A percentile compares a stretch with the other conserved stretches of the same genome.
phyloP scores from a whole-genome alignment of 306 rosid genomes.

The Macrotyloma uniflorum region DNA sequence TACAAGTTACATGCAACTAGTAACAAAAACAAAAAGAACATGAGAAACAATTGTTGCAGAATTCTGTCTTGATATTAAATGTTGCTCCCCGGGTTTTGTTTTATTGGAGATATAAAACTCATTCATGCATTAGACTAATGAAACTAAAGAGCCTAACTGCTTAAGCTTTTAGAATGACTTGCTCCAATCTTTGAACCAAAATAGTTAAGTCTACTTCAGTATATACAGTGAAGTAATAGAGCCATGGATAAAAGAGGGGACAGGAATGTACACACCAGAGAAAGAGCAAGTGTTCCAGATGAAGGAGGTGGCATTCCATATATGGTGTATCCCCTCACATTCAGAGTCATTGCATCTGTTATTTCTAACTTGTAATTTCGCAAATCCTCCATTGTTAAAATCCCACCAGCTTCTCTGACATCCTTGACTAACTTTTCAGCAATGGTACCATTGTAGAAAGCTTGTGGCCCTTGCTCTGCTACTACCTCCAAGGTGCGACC shows the following conservation, averaged over 20 bases:
- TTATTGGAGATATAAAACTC: background rate
- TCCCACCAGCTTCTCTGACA: constrained; percentile 79
- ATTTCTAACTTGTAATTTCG: constrained; percentile 67
- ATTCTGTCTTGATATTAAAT: background rate
- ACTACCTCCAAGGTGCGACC: constrained; percentile 64
- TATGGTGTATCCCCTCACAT: constrained; percentile 72
- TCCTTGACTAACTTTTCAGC: constrained; percentile 83
- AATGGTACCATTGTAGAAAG: constrained; percentile 75
- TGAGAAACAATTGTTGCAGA: background rate
- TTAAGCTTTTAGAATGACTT: background rate
- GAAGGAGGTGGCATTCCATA: constrained; percentile 98
- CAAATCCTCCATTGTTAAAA: constrained; percentile 87
- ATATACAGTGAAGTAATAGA: constrained; percentile 2
- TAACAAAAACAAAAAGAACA: background rate
- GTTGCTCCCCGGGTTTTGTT: background rate
- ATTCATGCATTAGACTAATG: background rate
- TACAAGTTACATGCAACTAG: background rate
- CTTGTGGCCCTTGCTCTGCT: constrained; percentile 79
- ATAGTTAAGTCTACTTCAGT: background rate
- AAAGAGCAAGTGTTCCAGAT: constrained; percentile 81
- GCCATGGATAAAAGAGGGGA: background rate
- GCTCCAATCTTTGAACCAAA: constrained; percentile 1
- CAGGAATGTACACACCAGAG: constrained; percentile 58
- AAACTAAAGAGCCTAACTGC: background rate
- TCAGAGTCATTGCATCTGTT: constrained; percentile 59